Percentiles rank a stretch among this genome's conserved stretches.
These are phyloP conservation scores for Meyerozyma guilliermondii DNA, from an alignment of 1,139 yeast genomes.

Conservation along the genomic window DNA sequence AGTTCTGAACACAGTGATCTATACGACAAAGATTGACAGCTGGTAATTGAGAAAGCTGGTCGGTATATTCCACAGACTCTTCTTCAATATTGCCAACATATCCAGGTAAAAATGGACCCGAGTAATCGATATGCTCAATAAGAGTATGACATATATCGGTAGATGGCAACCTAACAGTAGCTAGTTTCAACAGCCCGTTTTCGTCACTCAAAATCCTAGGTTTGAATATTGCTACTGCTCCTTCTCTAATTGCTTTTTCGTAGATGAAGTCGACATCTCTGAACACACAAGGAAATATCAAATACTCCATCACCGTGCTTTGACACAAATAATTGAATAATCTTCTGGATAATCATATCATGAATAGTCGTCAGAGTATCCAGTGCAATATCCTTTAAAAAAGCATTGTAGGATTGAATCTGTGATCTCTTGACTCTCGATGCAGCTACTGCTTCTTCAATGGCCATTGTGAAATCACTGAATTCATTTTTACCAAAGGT, in stretches of 20 bases:
- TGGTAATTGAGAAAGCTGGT: conserved; percentile 20
- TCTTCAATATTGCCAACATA: conserved; percentile 18
- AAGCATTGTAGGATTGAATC: not conserved
- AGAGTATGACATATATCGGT: conserved; percentile 67
- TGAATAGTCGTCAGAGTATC: not conserved
- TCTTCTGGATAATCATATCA: not conserved
- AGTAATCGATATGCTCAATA: conserved; percentile 42
- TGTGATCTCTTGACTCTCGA: no score
- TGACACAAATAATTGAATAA: conserved; percentile 37
- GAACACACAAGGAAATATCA: conserved; percentile 63
- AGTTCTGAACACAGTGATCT: conserved; percentile 81
- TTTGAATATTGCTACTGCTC: conserved; percentile 44
- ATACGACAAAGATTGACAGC: conserved; percentile 36
- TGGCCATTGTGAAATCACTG: no score
- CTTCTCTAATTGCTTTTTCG: conserved; percentile 42
- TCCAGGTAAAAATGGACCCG: conserved; percentile 57
- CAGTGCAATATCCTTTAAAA: not conserved
- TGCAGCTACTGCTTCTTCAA: no score
- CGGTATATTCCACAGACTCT: not conserved
- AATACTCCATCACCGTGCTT: conserved; percentile 74
- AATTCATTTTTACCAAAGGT: no score
- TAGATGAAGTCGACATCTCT: conserved; percentile 42
- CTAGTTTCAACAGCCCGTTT: conserved; percentile 47
- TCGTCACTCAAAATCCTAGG: conserved; percentile 43
- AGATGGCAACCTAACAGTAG: conserved; percentile 54